phyloP scores from a whole-genome alignment of 441 rosid species.

The Biscutella laevigata region DNA sequence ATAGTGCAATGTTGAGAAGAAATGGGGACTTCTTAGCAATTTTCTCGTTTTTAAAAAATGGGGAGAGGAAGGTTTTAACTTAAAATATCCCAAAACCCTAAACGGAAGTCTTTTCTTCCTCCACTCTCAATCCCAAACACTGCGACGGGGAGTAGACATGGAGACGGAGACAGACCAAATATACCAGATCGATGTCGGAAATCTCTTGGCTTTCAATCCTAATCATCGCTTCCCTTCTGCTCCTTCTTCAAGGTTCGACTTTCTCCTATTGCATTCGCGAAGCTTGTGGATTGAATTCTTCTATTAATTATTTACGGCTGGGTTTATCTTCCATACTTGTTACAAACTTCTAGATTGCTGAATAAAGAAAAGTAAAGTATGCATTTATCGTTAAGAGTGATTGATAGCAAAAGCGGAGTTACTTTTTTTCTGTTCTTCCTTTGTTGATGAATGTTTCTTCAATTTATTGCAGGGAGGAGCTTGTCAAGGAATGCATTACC shows the following conservation, averaged over 20 bases:
- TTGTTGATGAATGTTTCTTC: not conserved
- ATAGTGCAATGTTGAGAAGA: not conserved
- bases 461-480: slow-evolving; percentile 47
- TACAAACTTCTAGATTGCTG: not conserved
- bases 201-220: slow-evolving; percentile 59
- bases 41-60: not conserved
- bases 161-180: slow-evolving; percentile 29
- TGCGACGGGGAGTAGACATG: slow-evolving; percentile 22
- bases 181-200: slow-evolving; percentile 57
- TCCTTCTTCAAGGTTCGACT: slow-evolving; percentile 58
- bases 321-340: not conserved
- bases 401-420: too few relatives aligned
- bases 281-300: not conserved
- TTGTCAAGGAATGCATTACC: slow-evolving; percentile 46
- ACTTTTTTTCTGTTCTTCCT: slow-evolving; percentile 4
- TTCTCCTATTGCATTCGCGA: not conserved
- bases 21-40: not conserved
- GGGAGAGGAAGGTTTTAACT: not conserved
- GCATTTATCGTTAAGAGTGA: slow-evolving; percentile 11
- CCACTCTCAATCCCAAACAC: slow-evolving; percentile 7
- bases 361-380: not conserved
- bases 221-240: slow-evolving; percentile 41
- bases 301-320: too few relatives aligned
- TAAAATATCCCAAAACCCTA: slow-evolving; percentile 18
- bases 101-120: not conserved